Evolutionary conservation across 345 rosid species (phyloP).

Genomic region (Raphanus sativus): DNA sequence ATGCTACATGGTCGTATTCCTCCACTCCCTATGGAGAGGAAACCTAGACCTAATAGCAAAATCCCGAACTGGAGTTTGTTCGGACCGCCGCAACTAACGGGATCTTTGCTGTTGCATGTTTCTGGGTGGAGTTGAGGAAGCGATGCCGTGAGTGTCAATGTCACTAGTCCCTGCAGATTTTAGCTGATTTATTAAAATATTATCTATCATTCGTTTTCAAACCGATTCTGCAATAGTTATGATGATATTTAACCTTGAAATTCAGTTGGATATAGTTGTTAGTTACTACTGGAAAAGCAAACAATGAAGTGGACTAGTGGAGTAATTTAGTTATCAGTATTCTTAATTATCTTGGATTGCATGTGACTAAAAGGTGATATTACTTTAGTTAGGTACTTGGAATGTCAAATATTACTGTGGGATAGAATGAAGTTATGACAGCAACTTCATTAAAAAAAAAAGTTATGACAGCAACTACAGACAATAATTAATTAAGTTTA

Average conservation of each 20-base stretch:
- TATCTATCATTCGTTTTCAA: constrained; percentile 2
- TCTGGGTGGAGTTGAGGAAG: constrained; percentile 65
- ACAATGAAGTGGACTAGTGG: background rate
- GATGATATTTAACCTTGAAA: background rate
- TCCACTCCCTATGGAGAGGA: constrained; percentile 63
- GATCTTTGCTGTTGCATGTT: constrained; percentile 43
- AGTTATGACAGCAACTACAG: background rate
- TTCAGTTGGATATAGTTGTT: background rate
- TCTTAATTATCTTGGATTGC: constrained; percentile 17
- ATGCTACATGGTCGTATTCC: constrained; percentile 84
- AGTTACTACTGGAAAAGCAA: background rate
- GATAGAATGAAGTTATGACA: background rate
- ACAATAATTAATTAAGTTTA: background rate
- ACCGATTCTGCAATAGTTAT: background rate
- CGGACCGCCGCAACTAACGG: constrained; percentile 42
- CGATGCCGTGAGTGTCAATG: constrained; percentile 71
- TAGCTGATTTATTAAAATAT: constrained; percentile 27
- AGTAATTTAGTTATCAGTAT: background rate
- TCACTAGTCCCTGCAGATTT: constrained; percentile 64
- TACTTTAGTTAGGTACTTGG: constrained; percentile 14
- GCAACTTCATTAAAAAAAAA: no score
- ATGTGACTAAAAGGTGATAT: constrained; percentile 4
- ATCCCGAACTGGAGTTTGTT: constrained; percentile 49
- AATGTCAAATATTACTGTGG: background rate
- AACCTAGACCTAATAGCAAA: constrained; percentile 48